A percentile compares a stretch with the other conserved stretches of the same genome.
These are phyloP conservation scores for Berkeleyomyces rouxiae DNA, from an alignment of 2,329 filamentous ascomycete species.

Conservation along the genomic window DNA sequence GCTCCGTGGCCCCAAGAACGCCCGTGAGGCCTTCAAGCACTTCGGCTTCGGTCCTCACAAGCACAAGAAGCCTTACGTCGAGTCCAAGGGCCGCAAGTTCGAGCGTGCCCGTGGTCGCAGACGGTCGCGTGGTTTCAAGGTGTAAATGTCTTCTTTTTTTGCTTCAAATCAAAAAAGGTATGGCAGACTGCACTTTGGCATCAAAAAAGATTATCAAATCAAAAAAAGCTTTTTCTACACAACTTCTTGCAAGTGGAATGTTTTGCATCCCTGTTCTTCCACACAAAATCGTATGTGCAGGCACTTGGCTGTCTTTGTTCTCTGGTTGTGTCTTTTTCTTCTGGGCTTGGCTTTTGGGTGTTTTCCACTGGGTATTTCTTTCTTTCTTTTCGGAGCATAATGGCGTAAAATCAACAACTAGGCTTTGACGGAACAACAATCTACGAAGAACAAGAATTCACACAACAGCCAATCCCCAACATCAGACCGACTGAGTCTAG, in stretches of 20 bases:
- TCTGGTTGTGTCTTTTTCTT: constrained; percentile 10
- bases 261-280: not conserved
- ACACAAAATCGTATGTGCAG: constrained; percentile 2
- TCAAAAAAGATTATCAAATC: constrained; percentile 8
- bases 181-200: constrained; percentile 4
- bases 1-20: constrained; percentile 95
- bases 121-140: constrained; percentile 99
- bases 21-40: constrained; percentile 96
- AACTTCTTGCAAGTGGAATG: not conserved
- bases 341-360: constrained; percentile 13
- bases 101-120: constrained; percentile 97
- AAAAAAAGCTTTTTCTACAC: constrained; percentile 9
- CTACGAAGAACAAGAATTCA: constrained; percentile 13
- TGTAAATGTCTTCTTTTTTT: constrained; percentile 43
- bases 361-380: constrained; percentile 1
- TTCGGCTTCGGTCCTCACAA: constrained; percentile 97
- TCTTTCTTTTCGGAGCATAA: constrained; percentile 7
- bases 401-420: constrained; percentile 9
- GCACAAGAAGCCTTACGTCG: constrained; percentile 96
- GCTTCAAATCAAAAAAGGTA: not conserved
- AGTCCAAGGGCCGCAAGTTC: constrained; percentile 99
- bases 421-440: constrained; percentile 11
- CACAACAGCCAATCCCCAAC: constrained; percentile 10
- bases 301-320: constrained; percentile 4
- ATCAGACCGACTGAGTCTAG: not conserved